A percentile compares a stretch with the other conserved stretches of the same genome.
phyloP scores from a whole-genome alignment of 2,329 filamentous ascomycete species.

The Colletotrichum sp. region DNA sequence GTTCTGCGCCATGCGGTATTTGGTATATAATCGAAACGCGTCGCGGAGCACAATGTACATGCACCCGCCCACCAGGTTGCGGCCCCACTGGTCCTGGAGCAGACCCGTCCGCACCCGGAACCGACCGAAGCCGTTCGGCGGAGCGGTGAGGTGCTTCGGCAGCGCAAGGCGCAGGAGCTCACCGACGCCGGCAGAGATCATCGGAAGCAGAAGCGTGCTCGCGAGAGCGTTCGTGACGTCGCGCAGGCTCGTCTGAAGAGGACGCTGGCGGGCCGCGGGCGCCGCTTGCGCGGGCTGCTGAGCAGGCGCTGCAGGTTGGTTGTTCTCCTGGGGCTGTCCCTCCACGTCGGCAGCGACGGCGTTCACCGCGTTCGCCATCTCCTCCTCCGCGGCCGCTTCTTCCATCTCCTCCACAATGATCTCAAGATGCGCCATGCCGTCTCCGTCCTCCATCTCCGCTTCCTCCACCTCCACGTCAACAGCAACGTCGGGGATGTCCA shows the following conservation, averaged over 20 bases:
- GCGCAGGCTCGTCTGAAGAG: conserved; percentile 40
- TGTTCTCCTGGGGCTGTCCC: conserved; percentile 9
- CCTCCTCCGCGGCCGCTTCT: conserved; percentile 32
- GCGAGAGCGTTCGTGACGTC: conserved; percentile 54
- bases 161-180: conserved; percentile 72
- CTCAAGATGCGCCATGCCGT: conserved; percentile 22
- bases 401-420: conserved; percentile 35
- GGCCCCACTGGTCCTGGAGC: conserved; percentile 84
- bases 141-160: conserved; percentile 69
- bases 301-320: background rate
- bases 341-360: conserved; percentile 32
- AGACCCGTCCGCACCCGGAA: conserved; percentile 59
- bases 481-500: conserved; percentile 24
- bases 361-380: background rate
- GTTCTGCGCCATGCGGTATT: conserved; percentile 64
- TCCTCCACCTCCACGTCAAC: conserved; percentile 25
- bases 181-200: conserved; percentile 79
- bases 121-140: conserved; percentile 27
- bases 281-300: conserved; percentile 18
- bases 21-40: conserved; percentile 63
- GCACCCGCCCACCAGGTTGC: conserved; percentile 87
- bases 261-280: conserved; percentile 24
- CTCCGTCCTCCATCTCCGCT: conserved; percentile 38
- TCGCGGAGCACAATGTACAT: conserved; percentile 86
- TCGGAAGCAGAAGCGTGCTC: conserved; percentile 75